phyloP scores from a whole-genome alignment of 1,284 basidiomycete genomes.

The Schizophyllum commune region DNA sequence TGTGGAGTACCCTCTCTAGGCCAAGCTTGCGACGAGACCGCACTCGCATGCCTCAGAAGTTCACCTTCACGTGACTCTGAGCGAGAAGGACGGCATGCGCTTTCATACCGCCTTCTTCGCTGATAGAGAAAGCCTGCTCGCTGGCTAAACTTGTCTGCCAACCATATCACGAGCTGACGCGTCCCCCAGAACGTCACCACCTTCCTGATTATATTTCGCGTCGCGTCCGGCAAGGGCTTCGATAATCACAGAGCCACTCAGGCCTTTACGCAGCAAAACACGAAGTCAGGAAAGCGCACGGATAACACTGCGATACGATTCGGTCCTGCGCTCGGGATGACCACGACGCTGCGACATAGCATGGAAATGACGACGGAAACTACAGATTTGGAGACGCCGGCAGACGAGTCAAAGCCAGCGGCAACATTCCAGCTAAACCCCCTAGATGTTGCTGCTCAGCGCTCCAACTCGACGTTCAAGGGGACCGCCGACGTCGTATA shows the following conservation, averaged over 20 bases:
- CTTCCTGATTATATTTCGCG: constrained; percentile 14
- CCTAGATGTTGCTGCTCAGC: not conserved
- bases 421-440: not conserved
- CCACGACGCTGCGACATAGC: not conserved
- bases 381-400: not conserved
- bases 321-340: not conserved
- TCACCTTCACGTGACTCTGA: too few species aligned
- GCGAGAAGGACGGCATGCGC: too few species aligned
- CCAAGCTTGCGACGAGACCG: not conserved
- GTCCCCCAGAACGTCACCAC: constrained; percentile 9
- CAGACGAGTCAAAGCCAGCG: not conserved
- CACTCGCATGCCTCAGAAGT: too few species aligned
- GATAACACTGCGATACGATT: not conserved
- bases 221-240: constrained; percentile 12
- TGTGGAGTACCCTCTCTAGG: not conserved
- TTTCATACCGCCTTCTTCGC: too few species aligned
- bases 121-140: too few species aligned
- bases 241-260: not conserved
- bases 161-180: not conserved
- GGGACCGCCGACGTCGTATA: not conserved
- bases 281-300: not conserved
- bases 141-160: not conserved
- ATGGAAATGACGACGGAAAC: not conserved
- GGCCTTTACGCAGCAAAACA: not conserved
- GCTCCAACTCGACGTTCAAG: not conserved